A percentile compares a stretch with the other conserved stretches of the same genome.
phyloP scores from a whole-genome alignment of 2,329 filamentous ascomycete species.

The Keithomyces neogunnii region DNA sequence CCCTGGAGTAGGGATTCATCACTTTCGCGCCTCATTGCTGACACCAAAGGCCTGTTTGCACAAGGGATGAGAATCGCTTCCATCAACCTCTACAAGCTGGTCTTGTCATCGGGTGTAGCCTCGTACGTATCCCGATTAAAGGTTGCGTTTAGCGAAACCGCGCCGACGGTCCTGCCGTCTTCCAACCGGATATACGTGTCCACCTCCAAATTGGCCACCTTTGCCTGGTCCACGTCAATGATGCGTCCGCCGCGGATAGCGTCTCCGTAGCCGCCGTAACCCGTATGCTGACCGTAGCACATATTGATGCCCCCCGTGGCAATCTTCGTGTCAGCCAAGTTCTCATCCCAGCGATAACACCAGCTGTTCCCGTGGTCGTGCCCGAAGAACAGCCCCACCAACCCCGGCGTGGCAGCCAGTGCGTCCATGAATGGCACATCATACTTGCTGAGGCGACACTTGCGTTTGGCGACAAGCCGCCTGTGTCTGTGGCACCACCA shows the following conservation, averaged over 20 bases:
- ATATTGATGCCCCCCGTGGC: slow-evolving; percentile 34
- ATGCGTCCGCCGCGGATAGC: slow-evolving; percentile 54
- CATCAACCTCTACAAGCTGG: too few relatives aligned
- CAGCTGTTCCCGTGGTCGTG: slow-evolving; percentile 58
- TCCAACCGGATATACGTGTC: slow-evolving; percentile 56
- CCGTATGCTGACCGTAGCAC: slow-evolving; percentile 56
- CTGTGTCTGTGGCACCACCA: slow-evolving; percentile 33
- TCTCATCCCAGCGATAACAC: slow-evolving; percentile 41
- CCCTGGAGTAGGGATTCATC: too few relatives aligned
- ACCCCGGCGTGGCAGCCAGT: slow-evolving; percentile 40
- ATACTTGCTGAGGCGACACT: slow-evolving; percentile 35
- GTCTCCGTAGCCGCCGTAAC: slow-evolving; percentile 60
- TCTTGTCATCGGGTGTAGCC: slow-evolving; percentile 8
- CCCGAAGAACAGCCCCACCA: slow-evolving; percentile 52
- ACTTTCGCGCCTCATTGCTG: too few relatives aligned
- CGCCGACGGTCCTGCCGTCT: slow-evolving; percentile 32
- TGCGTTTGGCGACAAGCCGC: slow-evolving; percentile 17
- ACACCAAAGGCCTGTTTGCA: too few relatives aligned
- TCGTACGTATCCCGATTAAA: slow-evolving; percentile 45
- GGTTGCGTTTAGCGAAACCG: slow-evolving; percentile 44
- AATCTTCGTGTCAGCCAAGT: slow-evolving; percentile 21
- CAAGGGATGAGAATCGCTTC: too few relatives aligned
- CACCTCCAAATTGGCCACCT: slow-evolving; percentile 29
- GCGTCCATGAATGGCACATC: slow-evolving; percentile 57
- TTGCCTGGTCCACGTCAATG: slow-evolving; percentile 36